Base-by-base conservation (phyloP, 2,329 filamentous ascomycete genomes). In the Apiospora arundinis region DNA sequence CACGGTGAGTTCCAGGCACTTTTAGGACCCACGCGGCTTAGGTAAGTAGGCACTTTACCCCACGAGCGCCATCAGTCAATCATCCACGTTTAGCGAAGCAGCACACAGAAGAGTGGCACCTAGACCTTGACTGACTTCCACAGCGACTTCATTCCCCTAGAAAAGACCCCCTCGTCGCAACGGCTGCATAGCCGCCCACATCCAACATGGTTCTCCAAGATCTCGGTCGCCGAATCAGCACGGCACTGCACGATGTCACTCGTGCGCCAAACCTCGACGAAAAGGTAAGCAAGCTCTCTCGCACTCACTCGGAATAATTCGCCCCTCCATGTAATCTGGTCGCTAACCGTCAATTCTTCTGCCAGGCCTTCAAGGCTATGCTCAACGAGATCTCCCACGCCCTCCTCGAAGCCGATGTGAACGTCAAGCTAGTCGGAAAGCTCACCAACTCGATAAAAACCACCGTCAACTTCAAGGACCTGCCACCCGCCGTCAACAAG, bases 381-480 rank as follows among this genome's bases (percentile, higher is more conserved):
- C 89, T 99, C 82, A 98, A 98, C 85, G 95, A 98, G 84, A 98
- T 99, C 79, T 97, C 95, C 82, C 91, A 95, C 75, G 96, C 96
- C 73, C 93, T 99, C 25, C 90, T 98, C 80, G 95, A 97, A 87
- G 94, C 96, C 83, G 96, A 99, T 79, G 96, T 99, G 80, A 99
- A 98, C 82, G 93, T 99, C 75, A 93, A 93, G 78, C 93, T 99
- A 69, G 96, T 99, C 72, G 91, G 93, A 79, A 91, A 92, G 77
- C 91, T 99, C 67, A 94, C 95, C 76, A 97, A 97, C 82, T 97
- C 95, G 45, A 98, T 99, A 81, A 95, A 95, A 81, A 85, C 89
- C 72, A 90, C 92, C 44, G 96, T 99, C 83, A 97, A 98, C 85
- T 97, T 99, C 85, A 95, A 96, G 81, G 94, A 97, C 73, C 89